phyloP scores from a whole-genome alignment of 805 yeast species.

The Monosporozyma aerobia region DNA sequence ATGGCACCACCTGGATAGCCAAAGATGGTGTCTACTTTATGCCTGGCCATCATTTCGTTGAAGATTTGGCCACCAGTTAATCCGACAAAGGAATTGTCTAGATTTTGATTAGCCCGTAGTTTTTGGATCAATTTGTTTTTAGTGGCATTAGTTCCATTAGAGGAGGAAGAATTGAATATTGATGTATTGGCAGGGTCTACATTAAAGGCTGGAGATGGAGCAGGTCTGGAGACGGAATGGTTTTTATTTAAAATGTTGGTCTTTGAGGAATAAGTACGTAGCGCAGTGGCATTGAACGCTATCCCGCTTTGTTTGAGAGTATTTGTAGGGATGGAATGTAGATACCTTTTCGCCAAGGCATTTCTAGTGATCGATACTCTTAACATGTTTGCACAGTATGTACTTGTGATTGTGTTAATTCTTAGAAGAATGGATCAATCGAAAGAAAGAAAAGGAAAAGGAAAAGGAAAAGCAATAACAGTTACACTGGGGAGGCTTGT shows the following conservation, averaged over 20 bases:
- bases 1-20: conserved; percentile 99
- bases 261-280: background rate
- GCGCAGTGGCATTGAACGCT: background rate
- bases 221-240: conserved; percentile 17
- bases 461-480: background rate
- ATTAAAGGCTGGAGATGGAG: conserved; percentile 31
- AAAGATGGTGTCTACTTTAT: conserved; percentile 88
- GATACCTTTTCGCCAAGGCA: background rate
- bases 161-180: background rate
- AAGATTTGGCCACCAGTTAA: conserved; percentile 97
- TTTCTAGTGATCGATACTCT: background rate
- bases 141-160: background rate
- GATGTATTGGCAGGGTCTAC: conserved; percentile 10
- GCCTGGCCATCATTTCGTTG: conserved; percentile 97
- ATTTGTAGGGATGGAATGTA: background rate
- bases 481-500: no score
- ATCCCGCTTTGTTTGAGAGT: background rate
- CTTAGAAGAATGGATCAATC: background rate
- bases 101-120: conserved; percentile 14
- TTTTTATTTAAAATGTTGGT: background rate
- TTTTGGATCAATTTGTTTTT: conserved; percentile 1
- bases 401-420: background rate
- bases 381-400: background rate
- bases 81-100: conserved; percentile 88
- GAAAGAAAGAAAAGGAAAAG: background rate